Conservation (phyloP, 257 asterid genomes). For the Sherardia arvensis region DNA sequence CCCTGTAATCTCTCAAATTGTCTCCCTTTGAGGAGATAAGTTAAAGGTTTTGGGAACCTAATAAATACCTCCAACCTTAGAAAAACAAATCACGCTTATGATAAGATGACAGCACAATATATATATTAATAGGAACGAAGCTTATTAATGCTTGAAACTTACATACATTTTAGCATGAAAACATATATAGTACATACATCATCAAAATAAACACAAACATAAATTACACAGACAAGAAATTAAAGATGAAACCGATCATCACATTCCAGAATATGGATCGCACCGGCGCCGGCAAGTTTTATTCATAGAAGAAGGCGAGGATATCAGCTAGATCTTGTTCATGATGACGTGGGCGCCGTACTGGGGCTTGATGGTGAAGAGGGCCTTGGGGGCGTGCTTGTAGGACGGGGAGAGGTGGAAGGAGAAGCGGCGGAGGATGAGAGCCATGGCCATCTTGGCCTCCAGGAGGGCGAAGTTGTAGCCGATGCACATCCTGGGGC, state of each 20-base stretch:
- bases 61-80: too few relatives aligned
- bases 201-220: background rate
- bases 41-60: too few relatives aligned
- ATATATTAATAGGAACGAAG: too few relatives aligned
- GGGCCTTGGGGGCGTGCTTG: slow-evolving; percentile 36
- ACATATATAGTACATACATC: background rate
- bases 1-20: too few relatives aligned
- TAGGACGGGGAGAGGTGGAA: slow-evolving; percentile 43
- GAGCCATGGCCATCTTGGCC: slow-evolving; percentile 30
- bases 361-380: slow-evolving; percentile 44
- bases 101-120: too few relatives aligned
- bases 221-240: background rate
- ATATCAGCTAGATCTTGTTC: slow-evolving; percentile 4
- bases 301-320: background rate
- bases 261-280: background rate
- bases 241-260: background rate
- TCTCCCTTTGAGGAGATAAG: too few relatives aligned
- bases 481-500: slow-evolving; percentile 44
- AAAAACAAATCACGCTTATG: too few relatives aligned
- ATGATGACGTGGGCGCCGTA: slow-evolving; percentile 28
- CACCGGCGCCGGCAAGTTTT: background rate
- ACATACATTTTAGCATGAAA: background rate
- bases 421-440: slow-evolving; percentile 27
- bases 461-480: slow-evolving; percentile 39
- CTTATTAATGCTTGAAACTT: too few relatives aligned